Conservation (phyloP, 2,329 filamentous ascomycete genomes). For the Keithomyces neogunnii region DNA sequence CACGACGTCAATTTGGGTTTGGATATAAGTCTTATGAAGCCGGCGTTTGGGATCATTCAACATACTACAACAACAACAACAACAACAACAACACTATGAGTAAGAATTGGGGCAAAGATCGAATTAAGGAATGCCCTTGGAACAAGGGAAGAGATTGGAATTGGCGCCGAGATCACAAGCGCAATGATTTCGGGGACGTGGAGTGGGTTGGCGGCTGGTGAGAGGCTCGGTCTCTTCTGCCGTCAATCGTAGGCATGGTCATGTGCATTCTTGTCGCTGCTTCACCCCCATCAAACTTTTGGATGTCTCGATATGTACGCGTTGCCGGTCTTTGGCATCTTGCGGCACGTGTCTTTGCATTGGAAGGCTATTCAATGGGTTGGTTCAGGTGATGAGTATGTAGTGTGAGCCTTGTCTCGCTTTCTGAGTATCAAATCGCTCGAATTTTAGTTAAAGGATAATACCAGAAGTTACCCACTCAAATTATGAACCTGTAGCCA, state of each 20-base stretch:
- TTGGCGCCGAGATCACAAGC: constrained; percentile 50
- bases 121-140: constrained; percentile 45
- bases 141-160: constrained; percentile 51
- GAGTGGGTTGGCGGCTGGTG: constrained; percentile 96
- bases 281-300: not conserved
- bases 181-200: constrained; percentile 65
- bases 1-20: constrained; percentile 40
- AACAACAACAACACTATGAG: not conserved
- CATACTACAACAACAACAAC: constrained; percentile 25
- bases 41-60: constrained; percentile 39
- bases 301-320: not conserved
- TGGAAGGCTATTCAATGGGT: not conserved
- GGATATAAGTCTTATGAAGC: constrained; percentile 40
- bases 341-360: constrained; percentile 3
- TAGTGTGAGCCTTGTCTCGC: constrained; percentile 43
- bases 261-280: constrained; percentile 9
- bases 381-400: constrained; percentile 10
- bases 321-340: not conserved
- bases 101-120: constrained; percentile 32
- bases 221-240: constrained; percentile 38
- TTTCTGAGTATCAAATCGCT: constrained; percentile 56
- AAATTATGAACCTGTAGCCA: constrained; percentile 12
- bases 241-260: constrained; percentile 55
- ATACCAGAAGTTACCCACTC: constrained; percentile 64
- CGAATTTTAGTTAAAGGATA: constrained; percentile 28